Evolutionary conservation across 805 yeast genomes (phyloP).

Genomic region (Yarrowia divulgata): DNA sequence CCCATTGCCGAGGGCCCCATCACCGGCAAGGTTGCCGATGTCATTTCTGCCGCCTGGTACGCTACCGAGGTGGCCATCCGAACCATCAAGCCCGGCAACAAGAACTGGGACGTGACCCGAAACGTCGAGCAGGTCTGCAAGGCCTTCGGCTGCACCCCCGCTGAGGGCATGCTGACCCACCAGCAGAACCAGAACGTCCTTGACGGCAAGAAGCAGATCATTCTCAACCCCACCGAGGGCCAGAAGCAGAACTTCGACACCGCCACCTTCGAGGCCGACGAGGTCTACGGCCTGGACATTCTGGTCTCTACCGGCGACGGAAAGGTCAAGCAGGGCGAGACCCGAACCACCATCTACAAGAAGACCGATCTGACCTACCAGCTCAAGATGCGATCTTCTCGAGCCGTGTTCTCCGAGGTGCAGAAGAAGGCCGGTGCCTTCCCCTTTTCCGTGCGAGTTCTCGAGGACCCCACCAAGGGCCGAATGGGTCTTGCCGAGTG

Average conservation of each 20-base stretch:
- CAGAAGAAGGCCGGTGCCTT: conserved; percentile 69
- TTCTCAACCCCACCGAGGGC: conserved; percentile 73
- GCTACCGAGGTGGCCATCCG: conserved; percentile 83
- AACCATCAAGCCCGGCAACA: conserved; percentile 68
- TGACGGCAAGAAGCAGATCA: conserved; percentile 78
- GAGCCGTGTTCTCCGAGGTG: conserved; percentile 68
- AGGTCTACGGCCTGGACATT: conserved; percentile 79
- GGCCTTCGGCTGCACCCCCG: conserved; percentile 64
- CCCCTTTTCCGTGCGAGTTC: conserved; percentile 72
- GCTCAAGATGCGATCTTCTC: conserved; percentile 74
- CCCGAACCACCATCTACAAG: conserved; percentile 73
- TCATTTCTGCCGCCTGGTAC: conserved; percentile 72
- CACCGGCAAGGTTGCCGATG: conserved; percentile 69
- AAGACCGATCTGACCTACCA: conserved; percentile 72
- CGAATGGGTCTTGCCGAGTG: conserved; percentile 79
- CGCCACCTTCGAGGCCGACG: conserved; percentile 71
- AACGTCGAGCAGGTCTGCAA: conserved; percentile 68
- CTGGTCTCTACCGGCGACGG: conserved; percentile 73
- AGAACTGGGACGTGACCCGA: conserved; percentile 77
- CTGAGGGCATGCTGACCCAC: conserved; percentile 80
- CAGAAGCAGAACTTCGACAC: conserved; percentile 70
- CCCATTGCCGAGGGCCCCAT: conserved; percentile 47
- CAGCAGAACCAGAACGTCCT: conserved; percentile 70
- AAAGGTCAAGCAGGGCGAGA: conserved; percentile 65
- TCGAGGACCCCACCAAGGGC: conserved; percentile 73